phyloP scores from a whole-genome alignment of 2,329 filamentous ascomycete species.

The Epicoccum sorghinum region DNA sequence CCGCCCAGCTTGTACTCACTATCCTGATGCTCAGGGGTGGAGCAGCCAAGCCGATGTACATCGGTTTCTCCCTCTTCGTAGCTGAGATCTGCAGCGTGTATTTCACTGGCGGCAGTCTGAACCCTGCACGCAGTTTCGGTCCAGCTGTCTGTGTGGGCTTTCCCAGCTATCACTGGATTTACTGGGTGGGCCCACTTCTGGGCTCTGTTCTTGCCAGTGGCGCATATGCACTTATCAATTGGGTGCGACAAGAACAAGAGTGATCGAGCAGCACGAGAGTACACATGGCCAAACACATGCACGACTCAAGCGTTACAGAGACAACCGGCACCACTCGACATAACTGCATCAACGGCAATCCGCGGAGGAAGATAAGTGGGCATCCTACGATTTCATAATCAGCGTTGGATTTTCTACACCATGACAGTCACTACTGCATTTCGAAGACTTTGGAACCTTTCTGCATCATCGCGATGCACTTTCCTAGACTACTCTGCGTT shows the following conservation, averaged over 20 bases:
- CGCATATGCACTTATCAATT: slow-evolving; percentile 54
- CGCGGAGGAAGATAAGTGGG: not conserved
- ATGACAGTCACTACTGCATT: slow-evolving; percentile 4
- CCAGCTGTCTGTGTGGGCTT: slow-evolving; percentile 51
- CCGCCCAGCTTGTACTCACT: slow-evolving; percentile 42
- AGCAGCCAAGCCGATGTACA: slow-evolving; percentile 71
- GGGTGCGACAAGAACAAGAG: slow-evolving; percentile 17
- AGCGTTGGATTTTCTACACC: slow-evolving; percentile 2
- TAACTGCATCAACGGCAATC: not conserved
- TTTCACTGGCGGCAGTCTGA: slow-evolving; percentile 54
- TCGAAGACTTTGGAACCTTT: not conserved
- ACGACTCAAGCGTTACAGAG: not conserved
- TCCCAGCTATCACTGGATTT: slow-evolving; percentile 48
- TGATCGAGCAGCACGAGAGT: not conserved
- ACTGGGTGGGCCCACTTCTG: slow-evolving; percentile 52
- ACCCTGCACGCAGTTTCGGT: slow-evolving; percentile 55
- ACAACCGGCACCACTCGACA: not conserved
- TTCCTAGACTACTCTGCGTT: slow-evolving; percentile 10
- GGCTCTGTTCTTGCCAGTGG: slow-evolving; percentile 53
- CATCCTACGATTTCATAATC: slow-evolving; percentile 2
- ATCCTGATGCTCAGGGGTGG: slow-evolving; percentile 64
- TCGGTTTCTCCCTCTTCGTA: slow-evolving; percentile 73
- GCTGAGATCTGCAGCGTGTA: slow-evolving; percentile 56
- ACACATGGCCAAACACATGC: not conserved
- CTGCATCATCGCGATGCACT: slow-evolving; percentile 8